Base-by-base conservation (phyloP, 176 grass and related monocot species). In the Aechmea fasciata region DNA sequence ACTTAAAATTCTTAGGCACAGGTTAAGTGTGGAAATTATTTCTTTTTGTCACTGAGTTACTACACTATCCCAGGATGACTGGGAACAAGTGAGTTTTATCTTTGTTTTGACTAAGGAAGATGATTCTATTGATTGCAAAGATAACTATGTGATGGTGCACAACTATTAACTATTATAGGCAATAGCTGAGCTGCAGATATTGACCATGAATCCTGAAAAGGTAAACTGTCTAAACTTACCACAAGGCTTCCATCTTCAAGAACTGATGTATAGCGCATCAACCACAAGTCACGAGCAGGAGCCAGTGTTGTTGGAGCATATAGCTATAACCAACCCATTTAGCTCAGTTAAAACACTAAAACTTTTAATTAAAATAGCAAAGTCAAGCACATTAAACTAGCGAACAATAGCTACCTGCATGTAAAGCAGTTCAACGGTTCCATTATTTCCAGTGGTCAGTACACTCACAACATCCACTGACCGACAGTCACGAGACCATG, bases 181-280 rank as follows among this genome's bases (percentile, higher is more conserved):
- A 57, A 63, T 86, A 54, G 80, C 18, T 57, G 0, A 65, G 47
- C 23, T 5, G 49, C 48, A 50, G 4, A 82, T 5, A 57, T 19
- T 2, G 55, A 49, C 12, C 33, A 33, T 48, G 23, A 17, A 69
- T 22, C 10, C 29, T 47, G 13, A 68, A 41, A 13, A 62, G 0
- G 62, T 75, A 69, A 70, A 72, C 10, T 67, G 49, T 59, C 13
- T 48, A 69, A 48, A 57, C 94, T 83, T 64, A 99, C 95, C 82
- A 99, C 95, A 75, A 99, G 63, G 61, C 95, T 90, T 67, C 87
- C 90, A 49, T 94, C 84, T n/a, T 94, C 87, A 13, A 99, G 83
- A 73, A 83, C 77, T 72, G 90, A 87, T 10, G 95, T 88, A 69
- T 99, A 99, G 57, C 95, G 82, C 68, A 99, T 78, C 69, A 92